These are phyloP conservation scores for Rhizopogon vulgaris DNA, from an alignment of 768 basidiomycete species.

Conservation along the genomic window DNA sequence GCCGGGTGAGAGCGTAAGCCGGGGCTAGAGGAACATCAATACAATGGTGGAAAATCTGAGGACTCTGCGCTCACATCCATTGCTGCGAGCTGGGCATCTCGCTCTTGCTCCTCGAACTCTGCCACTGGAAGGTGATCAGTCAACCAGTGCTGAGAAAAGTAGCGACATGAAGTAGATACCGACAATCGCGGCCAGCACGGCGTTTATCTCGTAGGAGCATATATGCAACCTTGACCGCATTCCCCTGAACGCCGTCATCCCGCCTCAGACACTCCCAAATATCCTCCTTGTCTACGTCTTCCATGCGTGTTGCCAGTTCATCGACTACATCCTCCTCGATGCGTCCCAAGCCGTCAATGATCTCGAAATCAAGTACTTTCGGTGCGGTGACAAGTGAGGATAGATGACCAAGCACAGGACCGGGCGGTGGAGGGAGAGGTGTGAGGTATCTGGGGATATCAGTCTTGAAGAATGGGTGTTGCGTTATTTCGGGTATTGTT, in stretches of 20 bases:
- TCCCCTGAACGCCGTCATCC: slow-evolving; percentile 82
- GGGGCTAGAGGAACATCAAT: slow-evolving; percentile 40
- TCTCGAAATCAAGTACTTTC: slow-evolving; percentile 68
- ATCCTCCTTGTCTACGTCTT: slow-evolving; percentile 73
- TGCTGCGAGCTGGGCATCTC: slow-evolving; percentile 71
- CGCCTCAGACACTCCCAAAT: slow-evolving; percentile 81
- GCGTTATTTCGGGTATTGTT: slow-evolving; percentile 85
- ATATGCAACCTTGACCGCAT: slow-evolving; percentile 95
- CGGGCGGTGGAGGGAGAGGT: slow-evolving; percentile 72
- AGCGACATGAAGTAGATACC: slow-evolving; percentile 28
- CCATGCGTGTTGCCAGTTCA: slow-evolving; percentile 67
- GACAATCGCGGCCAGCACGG: slow-evolving; percentile 77
- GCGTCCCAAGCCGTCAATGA: slow-evolving; percentile 87
- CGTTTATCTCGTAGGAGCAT: slow-evolving; percentile 87
- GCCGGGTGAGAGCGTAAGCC: slow-evolving; percentile 61
- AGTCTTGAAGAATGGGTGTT: slow-evolving; percentile 84
- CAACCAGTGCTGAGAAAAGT: slow-evolving; percentile 4
- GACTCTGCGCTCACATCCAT: slow-evolving; percentile 64
- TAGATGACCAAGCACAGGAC: slow-evolving; percentile 70
- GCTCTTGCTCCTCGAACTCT: slow-evolving; percentile 78
- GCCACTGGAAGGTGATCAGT: slow-evolving; percentile 44
- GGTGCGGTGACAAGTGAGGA: slow-evolving; percentile 65
- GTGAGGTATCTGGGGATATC: slow-evolving; percentile 84
- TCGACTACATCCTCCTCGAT: slow-evolving; percentile 91
- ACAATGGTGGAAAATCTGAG: slow-evolving; percentile 6